A percentile compares a stretch with the other conserved stretches of the same genome.
Evolutionary conservation across 176 grass and related monocot species (phyloP).

Genomic region (Thinopyrum elongatum): DNA sequence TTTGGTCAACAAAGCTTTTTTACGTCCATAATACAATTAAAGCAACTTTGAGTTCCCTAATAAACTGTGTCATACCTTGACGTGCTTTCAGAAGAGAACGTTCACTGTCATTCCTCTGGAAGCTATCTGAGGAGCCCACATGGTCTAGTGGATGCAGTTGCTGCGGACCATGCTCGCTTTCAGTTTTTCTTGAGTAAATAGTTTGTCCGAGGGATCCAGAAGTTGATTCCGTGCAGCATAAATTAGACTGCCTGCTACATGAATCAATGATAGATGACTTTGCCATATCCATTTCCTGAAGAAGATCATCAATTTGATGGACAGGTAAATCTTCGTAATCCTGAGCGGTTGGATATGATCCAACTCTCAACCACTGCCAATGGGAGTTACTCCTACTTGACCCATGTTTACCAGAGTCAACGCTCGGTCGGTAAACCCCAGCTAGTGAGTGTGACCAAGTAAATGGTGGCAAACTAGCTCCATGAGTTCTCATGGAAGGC

Average conservation of each 20-base stretch:
- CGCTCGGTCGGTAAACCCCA: conserved; percentile 53
- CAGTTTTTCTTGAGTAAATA: conserved; percentile 40
- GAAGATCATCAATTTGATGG: conserved; percentile 59
- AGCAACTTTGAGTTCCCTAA: conserved; percentile 8
- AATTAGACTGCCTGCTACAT: conserved; percentile 44
- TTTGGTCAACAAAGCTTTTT: conserved; percentile 15
- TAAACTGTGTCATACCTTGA: conserved; percentile 39
- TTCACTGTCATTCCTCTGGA: conserved; percentile 44
- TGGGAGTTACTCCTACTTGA: conserved; percentile 51
- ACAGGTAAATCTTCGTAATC: conserved; percentile 36
- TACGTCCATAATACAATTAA: background rate
- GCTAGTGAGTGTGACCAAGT: conserved; percentile 69
- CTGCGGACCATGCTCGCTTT: conserved; percentile 35
- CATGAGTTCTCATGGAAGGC: conserved; percentile 44
- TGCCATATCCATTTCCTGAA: conserved; percentile 61
- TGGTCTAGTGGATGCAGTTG: conserved; percentile 25
- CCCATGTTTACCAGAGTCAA: conserved; percentile 65
- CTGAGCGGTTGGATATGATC: conserved; percentile 38
- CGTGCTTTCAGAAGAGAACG: conserved; percentile 44
- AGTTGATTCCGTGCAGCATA: conserved; percentile 51
- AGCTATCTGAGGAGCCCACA: conserved; percentile 41
- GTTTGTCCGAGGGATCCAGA: conserved; percentile 43
- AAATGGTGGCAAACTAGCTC: conserved; percentile 88
- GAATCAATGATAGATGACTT: conserved; percentile 39
- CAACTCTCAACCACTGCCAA: conserved; percentile 81